phyloP scores from a whole-genome alignment of 192 early-diverging fungal genomes.

The Coemansia biformis region DNA sequence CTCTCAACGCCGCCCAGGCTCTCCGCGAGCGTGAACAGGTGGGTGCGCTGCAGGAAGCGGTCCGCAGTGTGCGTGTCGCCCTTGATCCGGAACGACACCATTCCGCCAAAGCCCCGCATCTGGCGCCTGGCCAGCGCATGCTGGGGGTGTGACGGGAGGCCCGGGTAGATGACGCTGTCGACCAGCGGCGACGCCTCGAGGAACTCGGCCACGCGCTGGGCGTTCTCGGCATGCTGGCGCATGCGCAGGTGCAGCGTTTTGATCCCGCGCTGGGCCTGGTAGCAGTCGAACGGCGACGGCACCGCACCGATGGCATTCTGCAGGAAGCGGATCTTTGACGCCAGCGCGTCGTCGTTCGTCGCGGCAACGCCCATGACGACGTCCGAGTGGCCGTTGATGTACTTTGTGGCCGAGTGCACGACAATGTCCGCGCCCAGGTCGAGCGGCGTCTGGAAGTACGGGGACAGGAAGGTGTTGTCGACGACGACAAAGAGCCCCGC shows the following conservation, averaged over 20 bases:
- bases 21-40: constrained; percentile 92
- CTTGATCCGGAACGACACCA: constrained; percentile 92
- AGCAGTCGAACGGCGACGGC: constrained; percentile 95
- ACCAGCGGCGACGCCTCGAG: constrained; percentile 69
- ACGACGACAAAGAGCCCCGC: constrained; percentile 67
- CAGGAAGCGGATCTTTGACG: constrained; percentile 76
- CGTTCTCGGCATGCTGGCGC: constrained; percentile 83
- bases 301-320: constrained; percentile 98
- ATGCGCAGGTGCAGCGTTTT: constrained; percentile 96
- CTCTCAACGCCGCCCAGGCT: constrained; percentile 93
- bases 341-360: constrained; percentile 68
- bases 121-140: constrained; percentile 87
- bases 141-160: constrained; percentile 83
- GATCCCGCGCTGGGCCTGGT: constrained; percentile 87
- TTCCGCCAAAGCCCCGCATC: constrained; percentile 90
- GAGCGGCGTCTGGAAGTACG: constrained; percentile 88
- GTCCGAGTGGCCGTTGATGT: constrained; percentile 98
- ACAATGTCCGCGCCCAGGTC: constrained; percentile 93
- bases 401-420: constrained; percentile 97
- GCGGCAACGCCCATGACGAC: constrained; percentile 95
- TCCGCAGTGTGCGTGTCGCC: constrained; percentile 76
- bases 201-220: constrained; percentile 73
- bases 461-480: constrained; percentile 83
- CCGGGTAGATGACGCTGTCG: constrained; percentile 89
- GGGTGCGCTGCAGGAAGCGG: constrained; percentile 71